phyloP scores from a whole-genome alignment of 495 filamentous ascomycete species.

The Hypoxylon lienhwacheense region DNA sequence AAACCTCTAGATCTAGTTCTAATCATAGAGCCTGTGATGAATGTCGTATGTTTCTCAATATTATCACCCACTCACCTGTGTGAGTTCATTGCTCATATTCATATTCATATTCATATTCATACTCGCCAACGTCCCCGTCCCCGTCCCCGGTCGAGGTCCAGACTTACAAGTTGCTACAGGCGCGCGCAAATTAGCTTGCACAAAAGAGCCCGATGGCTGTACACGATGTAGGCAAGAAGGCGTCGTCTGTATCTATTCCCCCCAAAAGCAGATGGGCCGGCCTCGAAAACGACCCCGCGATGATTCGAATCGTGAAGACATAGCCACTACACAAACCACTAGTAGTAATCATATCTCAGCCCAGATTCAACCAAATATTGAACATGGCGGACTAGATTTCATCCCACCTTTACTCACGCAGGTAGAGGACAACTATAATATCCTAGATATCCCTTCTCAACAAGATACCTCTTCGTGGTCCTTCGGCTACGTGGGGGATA shows the following conservation, averaged over 20 bases:
- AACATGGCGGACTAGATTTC: slow-evolving; percentile 28
- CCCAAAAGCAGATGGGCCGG: slow-evolving; percentile 64
- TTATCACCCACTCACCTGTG: not conserved
- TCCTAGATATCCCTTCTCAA: not conserved
- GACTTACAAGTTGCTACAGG: slow-evolving; percentile 46
- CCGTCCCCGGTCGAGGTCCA: slow-evolving; percentile 12
- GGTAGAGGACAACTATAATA: slow-evolving; percentile 21
- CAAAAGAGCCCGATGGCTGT: slow-evolving; percentile 59
- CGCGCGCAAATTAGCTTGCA: slow-evolving; percentile 62
- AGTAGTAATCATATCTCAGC: slow-evolving; percentile 35
- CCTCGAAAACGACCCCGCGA: slow-evolving; percentile 58
- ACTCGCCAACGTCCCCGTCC: too few species aligned
- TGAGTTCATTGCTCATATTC: too few species aligned
- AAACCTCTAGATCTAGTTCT: slow-evolving; percentile 20
- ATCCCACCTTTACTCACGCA: slow-evolving; percentile 19
- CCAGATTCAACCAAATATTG: slow-evolving; percentile 26
- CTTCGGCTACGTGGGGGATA: slow-evolving; percentile 23
- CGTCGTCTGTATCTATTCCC: slow-evolving; percentile 59
- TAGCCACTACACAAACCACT: slow-evolving; percentile 2
- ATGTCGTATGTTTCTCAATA: slow-evolving; percentile 54
- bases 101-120: too few species aligned
- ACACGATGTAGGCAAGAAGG: slow-evolving; percentile 57
- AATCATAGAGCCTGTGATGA: slow-evolving; percentile 64
- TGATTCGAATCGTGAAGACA: slow-evolving; percentile 32
- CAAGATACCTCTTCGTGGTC: slow-evolving; percentile 20